A percentile compares a stretch with the other conserved stretches of the same genome.
phyloP scores from a whole-genome alignment of 768 basidiomycete species.

The Hericium coralloides region DNA sequence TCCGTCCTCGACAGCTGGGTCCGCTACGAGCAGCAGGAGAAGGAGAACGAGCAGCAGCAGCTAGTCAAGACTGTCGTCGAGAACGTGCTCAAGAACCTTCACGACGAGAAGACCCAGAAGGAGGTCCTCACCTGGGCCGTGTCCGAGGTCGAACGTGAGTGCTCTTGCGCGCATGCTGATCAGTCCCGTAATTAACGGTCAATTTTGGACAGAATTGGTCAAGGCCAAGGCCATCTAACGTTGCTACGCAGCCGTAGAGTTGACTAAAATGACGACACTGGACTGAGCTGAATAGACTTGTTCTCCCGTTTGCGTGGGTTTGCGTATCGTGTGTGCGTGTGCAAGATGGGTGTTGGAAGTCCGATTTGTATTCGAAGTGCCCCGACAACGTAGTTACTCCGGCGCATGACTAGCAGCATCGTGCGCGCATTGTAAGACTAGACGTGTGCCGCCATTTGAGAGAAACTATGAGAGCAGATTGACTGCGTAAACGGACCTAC shows the following conservation, averaged over 20 bases:
- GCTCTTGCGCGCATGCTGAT: background rate
- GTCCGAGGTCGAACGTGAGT: conserved; percentile 89
- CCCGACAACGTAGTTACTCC: background rate
- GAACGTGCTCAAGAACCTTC: conserved; percentile 74
- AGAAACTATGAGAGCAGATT: too few species aligned
- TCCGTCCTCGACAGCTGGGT: conserved; percentile 96
- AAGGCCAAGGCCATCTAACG: conserved; percentile 84
- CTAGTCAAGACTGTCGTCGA: conserved; percentile 83
- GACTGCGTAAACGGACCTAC: too few species aligned
- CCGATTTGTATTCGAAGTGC: background rate
- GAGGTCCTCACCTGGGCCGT: conserved; percentile 76
- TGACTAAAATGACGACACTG: conserved; percentile 9
- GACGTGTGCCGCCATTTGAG: too few species aligned
- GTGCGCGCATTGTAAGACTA: too few species aligned
- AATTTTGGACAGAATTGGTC: conserved; percentile 56
- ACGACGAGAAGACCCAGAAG: conserved; percentile 84
- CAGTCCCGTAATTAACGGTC: background rate
- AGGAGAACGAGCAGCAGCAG: conserved; percentile 93
- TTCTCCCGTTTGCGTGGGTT: background rate
- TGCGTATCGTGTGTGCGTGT: background rate
- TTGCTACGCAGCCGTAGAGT: background rate
- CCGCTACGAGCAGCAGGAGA: conserved; percentile 91
- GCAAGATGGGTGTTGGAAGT: background rate
- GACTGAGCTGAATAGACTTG: conserved; percentile 7
- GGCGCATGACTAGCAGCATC: too few species aligned